Evolutionary conservation across 176 grass and related monocot species (phyloP), one percentile per base, ranked within the genome.

Genomic region (Pharus latifolius): DNA sequence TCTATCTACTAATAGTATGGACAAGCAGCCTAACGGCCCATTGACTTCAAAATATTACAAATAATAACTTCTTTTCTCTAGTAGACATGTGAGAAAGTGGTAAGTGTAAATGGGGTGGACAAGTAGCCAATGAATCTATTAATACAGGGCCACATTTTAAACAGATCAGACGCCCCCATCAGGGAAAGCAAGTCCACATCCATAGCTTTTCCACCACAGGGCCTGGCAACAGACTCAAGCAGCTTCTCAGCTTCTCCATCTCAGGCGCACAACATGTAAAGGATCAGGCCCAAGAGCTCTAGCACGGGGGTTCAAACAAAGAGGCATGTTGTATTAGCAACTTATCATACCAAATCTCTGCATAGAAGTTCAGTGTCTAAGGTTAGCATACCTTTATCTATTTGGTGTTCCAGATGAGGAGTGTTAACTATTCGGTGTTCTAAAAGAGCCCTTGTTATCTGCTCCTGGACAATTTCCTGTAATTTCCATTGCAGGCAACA

Each of bases 381-480:
- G 26, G 7, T 3, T 70, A 53, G 49, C 67, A 44, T 84, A 93
- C 94, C 87, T 93, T 98, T 80, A 98, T 98, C 27, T 98, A 69
- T 90, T 90, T 3, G 93, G 94, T 44, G 93, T 80, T 15, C 94
- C 94, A 89, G 94, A 92, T 98, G 94, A 50, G 94, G 94, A 19
- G 86, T 83, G 72, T 93, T 98, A 58, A 98, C 89, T 71, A 98
- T 93, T 67, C 92, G 63, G 40, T 84, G 90, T 74, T 98, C 89
- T 32, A 98, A 78, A 64, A 98, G 78, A 70, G 93, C 94, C 48
- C 89, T 84, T 15, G 94, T 98, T 83, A 98, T 98, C 75, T 98
- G 94, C 84, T 98, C 94, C 78, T 93, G 89, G 38, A 90, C 88
- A 37, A 92, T 78, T 61, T 98, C 94, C 94, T 98, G 71, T 43